A percentile compares a stretch with the other conserved stretches of the same genome.
phyloP scores from a whole-genome alignment of 441 rosid genomes.

The Geranium incanum region DNA sequence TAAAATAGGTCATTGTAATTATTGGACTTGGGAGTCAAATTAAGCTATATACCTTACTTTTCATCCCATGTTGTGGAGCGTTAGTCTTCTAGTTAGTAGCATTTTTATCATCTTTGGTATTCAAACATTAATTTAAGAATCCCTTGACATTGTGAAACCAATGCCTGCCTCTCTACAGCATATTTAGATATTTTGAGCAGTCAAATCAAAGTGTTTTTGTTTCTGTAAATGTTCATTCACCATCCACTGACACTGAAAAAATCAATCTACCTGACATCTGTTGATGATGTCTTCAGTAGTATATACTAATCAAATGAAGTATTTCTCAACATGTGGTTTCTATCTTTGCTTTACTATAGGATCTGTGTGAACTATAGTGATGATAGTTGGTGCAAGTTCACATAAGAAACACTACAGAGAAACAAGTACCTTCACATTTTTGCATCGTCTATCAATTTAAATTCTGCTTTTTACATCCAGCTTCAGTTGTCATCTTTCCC shows the following conservation, averaged over 20 bases:
- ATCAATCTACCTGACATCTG: not conserved
- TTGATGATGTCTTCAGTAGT: not conserved
- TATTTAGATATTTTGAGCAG: not conserved
- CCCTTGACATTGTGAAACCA: not conserved
- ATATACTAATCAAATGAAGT: not conserved
- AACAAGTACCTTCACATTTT: not conserved
- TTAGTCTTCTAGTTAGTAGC: not conserved
- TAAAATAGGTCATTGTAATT: constrained; percentile 1
- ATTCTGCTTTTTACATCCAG: not conserved
- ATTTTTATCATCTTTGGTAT: not conserved
- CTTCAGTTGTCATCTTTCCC: not conserved
- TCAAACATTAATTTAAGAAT: not conserved
- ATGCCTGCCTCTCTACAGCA: not conserved
- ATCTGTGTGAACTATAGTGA: not conserved
- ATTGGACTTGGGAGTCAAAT: constrained; percentile 1
- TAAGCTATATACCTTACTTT: not conserved
- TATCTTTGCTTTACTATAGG: not conserved
- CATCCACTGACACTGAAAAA: not conserved
- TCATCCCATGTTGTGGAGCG: not conserved
- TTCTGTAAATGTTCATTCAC: not conserved
- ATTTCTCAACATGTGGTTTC: not conserved
- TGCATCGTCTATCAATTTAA: not conserved
- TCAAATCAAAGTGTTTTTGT: constrained; percentile 2
- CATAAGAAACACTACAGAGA: not conserved
- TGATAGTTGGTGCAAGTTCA: no score